phyloP scores from a whole-genome alignment of 2,329 filamentous ascomycete genomes.

The Basipetospora chlamydospora region DNA sequence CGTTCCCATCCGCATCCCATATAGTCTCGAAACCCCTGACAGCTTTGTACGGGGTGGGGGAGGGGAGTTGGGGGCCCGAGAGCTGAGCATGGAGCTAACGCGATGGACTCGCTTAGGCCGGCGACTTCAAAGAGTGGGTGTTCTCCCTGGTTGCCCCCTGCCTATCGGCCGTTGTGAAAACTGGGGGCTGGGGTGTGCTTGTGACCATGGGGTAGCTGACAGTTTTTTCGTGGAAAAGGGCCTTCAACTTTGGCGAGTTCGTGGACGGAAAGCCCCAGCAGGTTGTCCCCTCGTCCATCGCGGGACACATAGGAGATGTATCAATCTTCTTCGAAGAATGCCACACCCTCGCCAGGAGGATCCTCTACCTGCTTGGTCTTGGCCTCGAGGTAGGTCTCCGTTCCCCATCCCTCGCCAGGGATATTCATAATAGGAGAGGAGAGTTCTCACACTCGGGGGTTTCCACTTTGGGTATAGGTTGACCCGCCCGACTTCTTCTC shows the following conservation, averaged over 20 bases:
- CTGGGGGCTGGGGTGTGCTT: no score
- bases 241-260: constrained; percentile 85
- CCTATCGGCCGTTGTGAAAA: no score
- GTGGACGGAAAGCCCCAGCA: constrained; percentile 55
- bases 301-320: constrained; percentile 44
- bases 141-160: no score
- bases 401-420: constrained; percentile 1
- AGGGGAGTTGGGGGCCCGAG: no score
- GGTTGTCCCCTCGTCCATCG: constrained; percentile 54
- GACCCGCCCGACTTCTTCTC: constrained; percentile 39
- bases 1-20: no score
- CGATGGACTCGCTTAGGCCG: constrained; percentile 34
- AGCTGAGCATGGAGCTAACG: no score
- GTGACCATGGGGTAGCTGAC: no score
- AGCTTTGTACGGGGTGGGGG: no score
- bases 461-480: constrained; percentile 22
- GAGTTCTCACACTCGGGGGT: no score
- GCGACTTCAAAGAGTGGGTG: constrained; percentile 75
- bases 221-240: constrained; percentile 32
- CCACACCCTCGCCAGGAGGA: constrained; percentile 53
- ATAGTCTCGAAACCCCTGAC: no score
- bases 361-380: constrained; percentile 64
- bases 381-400: constrained; percentile 47
- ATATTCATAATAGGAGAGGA: no score
- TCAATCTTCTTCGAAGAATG: constrained; percentile 55